Conservation (phyloP, 208 protist species). For the Crithidia fasciculata region DNA sequence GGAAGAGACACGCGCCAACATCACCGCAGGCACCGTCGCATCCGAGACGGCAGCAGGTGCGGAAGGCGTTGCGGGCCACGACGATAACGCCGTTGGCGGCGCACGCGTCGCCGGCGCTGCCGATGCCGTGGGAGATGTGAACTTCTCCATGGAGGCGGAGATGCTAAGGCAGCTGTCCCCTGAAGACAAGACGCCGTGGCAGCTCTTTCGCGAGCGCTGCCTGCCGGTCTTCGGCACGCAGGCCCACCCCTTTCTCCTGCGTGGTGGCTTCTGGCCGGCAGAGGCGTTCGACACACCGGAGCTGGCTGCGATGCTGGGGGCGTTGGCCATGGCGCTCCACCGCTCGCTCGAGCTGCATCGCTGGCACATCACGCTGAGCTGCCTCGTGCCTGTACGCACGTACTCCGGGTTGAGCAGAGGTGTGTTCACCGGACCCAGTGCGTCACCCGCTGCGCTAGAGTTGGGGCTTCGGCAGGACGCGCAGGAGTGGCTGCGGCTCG, state of each 20-base stretch:
- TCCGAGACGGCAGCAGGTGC: background rate
- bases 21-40: conserved; percentile 1
- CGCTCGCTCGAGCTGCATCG: conserved; percentile 86
- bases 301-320: conserved; percentile 72
- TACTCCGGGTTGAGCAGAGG: conserved; percentile 83
- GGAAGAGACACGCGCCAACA: background rate
- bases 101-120: background rate
- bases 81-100: no score
- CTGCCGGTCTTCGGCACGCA: conserved; percentile 73
- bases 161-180: conserved; percentile 68
- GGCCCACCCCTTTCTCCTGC: conserved; percentile 85
- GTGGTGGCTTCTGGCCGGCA: conserved; percentile 90
- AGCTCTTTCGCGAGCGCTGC: conserved; percentile 87
- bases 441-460: conserved; percentile 63
- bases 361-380: conserved; percentile 86
- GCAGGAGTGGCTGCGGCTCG: conserved; percentile 52
- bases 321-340: conserved; percentile 76
- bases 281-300: conserved; percentile 85
- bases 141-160: conserved; percentile 43
- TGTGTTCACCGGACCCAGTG: conserved; percentile 80
- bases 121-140: no score
- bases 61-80: no score
- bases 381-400: conserved; percentile 80
- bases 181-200: conserved; percentile 88
- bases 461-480: conserved; percentile 65